Base-by-base conservation (phyloP, 83 land plant species). In the Diphasiastrum complanatum region DNA sequence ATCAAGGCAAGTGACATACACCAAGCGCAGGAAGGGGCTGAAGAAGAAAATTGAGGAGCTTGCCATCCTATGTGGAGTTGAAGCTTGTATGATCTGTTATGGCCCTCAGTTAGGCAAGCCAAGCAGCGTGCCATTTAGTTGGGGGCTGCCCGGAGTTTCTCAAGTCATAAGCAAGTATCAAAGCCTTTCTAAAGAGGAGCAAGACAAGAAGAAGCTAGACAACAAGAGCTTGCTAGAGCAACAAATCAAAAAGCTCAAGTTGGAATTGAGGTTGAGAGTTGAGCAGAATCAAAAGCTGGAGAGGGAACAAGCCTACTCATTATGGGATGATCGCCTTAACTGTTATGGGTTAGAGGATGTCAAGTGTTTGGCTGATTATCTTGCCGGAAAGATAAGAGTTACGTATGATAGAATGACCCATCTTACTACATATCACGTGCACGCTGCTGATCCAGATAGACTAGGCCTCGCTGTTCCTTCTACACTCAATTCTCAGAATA, bases 21-120 rank as follows among this genome's bases (percentile, higher is more conserved):
- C 37, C 31, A 72, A 72, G 60, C 2, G 75, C 16, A 57, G 47
- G 56, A 52, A 65, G 32, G 64, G 70, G 20, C 40, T 72, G 50
- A 65, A 65, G 64, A 72, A 72, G 45, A 72, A 72, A 55, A 64
- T 57, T 27, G 61, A 57, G 31, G 75, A 72, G 54, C 70, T 72
- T 28, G 51, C 64, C 30, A 63, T 66, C 3, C 41, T 72, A 33
- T 65, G 70, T 25, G 70, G 70, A 2, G 70, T 65, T 2, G 70
- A 65, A 5, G 70, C 38, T 2, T 72, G 75, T 34, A 60, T 65
- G 63, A 65, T 72, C 46, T 57, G 61, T 51, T 58, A 55, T 26
- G 53, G 70, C 50, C 75, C 75, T 14, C 40, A 32, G 45, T 63
- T 51, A 11, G 51, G 70, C 22, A 46, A 45, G 31, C 48, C 33